These are phyloP conservation scores for Mycena rosella DNA, from an alignment of 768 basidiomycete species.

Conservation along the genomic window DNA sequence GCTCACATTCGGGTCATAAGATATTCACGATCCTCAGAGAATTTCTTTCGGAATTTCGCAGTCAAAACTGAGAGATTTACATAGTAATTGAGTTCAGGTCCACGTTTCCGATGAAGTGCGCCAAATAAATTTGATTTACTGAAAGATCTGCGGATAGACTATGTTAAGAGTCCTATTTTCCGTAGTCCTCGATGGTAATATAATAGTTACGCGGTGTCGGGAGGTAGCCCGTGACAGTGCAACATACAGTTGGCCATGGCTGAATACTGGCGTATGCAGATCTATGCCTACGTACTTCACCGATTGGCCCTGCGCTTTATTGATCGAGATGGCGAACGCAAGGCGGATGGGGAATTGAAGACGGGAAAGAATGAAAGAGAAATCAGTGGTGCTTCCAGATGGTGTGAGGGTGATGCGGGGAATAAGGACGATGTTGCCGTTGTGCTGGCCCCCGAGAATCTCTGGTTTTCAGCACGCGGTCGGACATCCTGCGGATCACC, in stretches of 20 bases:
- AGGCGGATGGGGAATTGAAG: constrained; percentile 14
- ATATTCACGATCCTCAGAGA: no score
- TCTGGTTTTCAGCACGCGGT: background rate
- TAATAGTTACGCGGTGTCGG: background rate
- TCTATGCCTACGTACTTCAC: background rate
- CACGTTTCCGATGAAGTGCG: no score
- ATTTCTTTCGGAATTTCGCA: no score
- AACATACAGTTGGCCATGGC: constrained; percentile 5
- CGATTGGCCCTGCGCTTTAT: constrained; percentile 10
- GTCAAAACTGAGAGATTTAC: no score
- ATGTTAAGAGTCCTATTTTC: background rate
- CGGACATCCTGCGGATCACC: constrained; percentile 6
- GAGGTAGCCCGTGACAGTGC: constrained; percentile 6
- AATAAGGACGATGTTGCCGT: constrained; percentile 5
- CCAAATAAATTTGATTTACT: background rate
- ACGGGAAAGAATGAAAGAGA: constrained; percentile 1
- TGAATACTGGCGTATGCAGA: constrained; percentile 1
- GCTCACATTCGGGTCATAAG: no score
- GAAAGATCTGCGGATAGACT: constrained; percentile 12
- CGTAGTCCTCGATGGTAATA: background rate
- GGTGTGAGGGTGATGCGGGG: constrained; percentile 5
- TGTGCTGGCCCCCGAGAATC: constrained; percentile 8
- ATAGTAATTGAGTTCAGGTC: no score
- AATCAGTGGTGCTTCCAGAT: background rate
- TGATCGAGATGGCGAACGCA: constrained; percentile 10